Base-by-base conservation (phyloP, 2,329 filamentous ascomycete species). In the Blumeria hordei region DNA sequence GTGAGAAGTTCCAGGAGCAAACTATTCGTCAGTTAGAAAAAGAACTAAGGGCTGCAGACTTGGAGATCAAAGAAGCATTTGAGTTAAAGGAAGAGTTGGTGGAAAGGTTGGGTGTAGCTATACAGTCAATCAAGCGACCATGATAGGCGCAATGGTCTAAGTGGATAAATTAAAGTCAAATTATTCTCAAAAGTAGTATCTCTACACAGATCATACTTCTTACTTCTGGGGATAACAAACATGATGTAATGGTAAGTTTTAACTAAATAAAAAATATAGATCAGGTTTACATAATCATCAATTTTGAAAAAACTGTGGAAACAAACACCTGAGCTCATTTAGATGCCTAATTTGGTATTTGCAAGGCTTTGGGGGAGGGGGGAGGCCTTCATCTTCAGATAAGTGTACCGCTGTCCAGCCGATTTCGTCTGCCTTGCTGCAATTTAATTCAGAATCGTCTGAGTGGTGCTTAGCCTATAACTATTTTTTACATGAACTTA, bases 381-480 rank as follows among this genome's bases (percentile, higher is more conserved):
- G 6, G 12, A 35, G 66, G 14, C 75, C 70, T 36, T 87, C 72
- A 37, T 85, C 79, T 65, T 96, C 92, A 6, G 96, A 79, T 21
- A 95, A 74, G 67, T 96, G 92, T 6, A 77, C 84, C 0, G 83
- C 79, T 11, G 78, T 85, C 92, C 92, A 98, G 18, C 92, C 92
- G 58, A 88, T 74, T 36, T 78, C 77, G 59, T 83, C 74, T 0
- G 88, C 86, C 58, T 80, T 80, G 59, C 73, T 76, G 66, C 85
- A 93, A 65, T 98, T 98, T 59, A 81, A 68, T 56, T 78, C 79
- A 0, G 88, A 94, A 66, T 98, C 92, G 65, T 98, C 92, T 87
- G 41, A 11, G 14, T 34, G 41, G 57, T 28, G 4, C 21, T 28
- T 28, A 28, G 21, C 21, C 21, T 49, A 59, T 52, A 47, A 52